Conservation (phyloP, 2,329 filamentous ascomycete species). For the Verticillium zaregamsianum region DNA sequence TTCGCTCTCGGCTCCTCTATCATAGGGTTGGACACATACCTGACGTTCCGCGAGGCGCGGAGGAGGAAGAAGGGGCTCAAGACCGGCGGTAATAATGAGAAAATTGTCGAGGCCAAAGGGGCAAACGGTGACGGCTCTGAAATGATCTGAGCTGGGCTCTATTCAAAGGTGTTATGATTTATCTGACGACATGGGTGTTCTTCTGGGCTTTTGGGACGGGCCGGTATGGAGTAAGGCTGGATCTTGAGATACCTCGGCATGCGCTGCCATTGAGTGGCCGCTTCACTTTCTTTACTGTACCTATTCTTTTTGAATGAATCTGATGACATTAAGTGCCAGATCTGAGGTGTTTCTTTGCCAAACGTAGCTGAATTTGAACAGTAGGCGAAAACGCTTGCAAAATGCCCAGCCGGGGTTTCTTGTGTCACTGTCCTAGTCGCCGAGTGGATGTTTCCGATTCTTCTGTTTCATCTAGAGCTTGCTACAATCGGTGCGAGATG, state of each 20-base stretch:
- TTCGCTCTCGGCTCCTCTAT: constrained; percentile 18
- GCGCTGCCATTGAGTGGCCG: not conserved
- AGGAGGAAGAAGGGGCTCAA: constrained; percentile 6
- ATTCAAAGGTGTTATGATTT: not conserved
- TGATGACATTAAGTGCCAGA: not conserved
- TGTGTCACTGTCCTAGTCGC: too few relatives aligned
- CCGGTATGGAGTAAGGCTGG: not conserved
- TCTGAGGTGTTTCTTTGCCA: too few relatives aligned
- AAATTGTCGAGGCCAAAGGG: not conserved
- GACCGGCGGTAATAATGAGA: not conserved
- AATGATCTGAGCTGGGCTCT: not conserved
- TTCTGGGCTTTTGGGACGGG: not conserved
- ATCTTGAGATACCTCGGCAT: not conserved
- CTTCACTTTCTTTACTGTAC: not conserved
- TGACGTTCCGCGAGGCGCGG: constrained; percentile 6
- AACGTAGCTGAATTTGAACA: too few relatives aligned
- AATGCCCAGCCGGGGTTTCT: too few relatives aligned
- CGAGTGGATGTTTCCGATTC: too few relatives aligned
- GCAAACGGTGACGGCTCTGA: not conserved
- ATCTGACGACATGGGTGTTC: not conserved
- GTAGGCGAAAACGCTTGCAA: too few relatives aligned
- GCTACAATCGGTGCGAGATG: not conserved
- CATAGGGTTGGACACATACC: constrained; percentile 14
- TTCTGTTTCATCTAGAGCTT: not conserved
- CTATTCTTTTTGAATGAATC: not conserved